Percentiles rank a stretch among this genome's conserved stretches.
Conservation (phyloP, 2,329 filamentous ascomycete species). For the Trichocomaceae sp. region DNA sequence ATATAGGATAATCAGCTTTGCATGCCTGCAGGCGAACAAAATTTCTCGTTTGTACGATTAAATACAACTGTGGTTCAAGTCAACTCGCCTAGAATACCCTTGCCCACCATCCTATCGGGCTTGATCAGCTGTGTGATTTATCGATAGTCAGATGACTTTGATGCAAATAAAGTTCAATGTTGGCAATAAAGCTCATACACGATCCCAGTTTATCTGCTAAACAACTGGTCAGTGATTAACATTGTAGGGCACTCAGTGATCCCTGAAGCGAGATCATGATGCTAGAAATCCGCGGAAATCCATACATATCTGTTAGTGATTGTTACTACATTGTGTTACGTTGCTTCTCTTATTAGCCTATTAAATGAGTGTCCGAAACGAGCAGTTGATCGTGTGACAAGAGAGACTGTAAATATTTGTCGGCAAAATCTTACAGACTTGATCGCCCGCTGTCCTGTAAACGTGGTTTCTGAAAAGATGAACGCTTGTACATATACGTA, state of each 20-base stretch:
- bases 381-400: not conserved
- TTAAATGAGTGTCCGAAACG: not conserved
- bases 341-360: not conserved
- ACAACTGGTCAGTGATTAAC: not conserved
- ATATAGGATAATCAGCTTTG: not conserved
- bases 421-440: not conserved
- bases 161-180: not conserved
- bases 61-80: not conserved
- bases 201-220: not conserved
- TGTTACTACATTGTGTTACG: not conserved
- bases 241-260: not conserved
- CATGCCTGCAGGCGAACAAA: not conserved
- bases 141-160: not conserved
- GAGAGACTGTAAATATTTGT: not conserved
- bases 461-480: not conserved
- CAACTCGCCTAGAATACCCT: not conserved
- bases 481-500: no score
- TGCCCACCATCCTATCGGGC: not conserved
- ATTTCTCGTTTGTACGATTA: not conserved
- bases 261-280: not conserved
- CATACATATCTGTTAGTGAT: not conserved
- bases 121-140: not conserved
- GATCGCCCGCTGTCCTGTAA: not conserved
- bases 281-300: not conserved
- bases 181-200: not conserved